phyloP scores from a whole-genome alignment of 2,329 filamentous ascomycete species.

The Apiospora hydei region DNA sequence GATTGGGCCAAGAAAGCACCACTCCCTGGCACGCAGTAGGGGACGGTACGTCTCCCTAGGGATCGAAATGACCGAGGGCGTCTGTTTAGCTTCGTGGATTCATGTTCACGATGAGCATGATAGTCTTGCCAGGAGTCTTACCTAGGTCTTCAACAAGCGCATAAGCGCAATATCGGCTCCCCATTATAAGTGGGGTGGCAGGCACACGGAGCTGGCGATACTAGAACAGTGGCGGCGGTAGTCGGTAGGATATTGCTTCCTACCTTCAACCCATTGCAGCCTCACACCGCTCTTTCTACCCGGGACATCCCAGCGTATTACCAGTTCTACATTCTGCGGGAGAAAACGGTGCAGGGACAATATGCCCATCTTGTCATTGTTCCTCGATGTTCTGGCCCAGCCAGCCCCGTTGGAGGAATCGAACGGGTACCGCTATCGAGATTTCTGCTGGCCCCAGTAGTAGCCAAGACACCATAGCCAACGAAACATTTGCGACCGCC shows the following conservation, averaged over 20 bases:
- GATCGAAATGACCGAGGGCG: background rate
- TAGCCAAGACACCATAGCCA: background rate
- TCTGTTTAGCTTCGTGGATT: background rate
- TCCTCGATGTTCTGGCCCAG: slow-evolving; percentile 12
- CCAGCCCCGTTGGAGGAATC: background rate
- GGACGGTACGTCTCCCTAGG: background rate
- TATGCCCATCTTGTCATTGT: background rate
- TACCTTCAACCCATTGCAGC: slow-evolving; percentile 8
- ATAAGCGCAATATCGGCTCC: background rate
- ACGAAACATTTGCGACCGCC: background rate
- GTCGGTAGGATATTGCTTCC: slow-evolving; percentile 15
- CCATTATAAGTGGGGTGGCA: slow-evolving; percentile 10
- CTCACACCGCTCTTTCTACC: slow-evolving; percentile 22
- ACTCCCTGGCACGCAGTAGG: background rate
- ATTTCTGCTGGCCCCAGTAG: background rate
- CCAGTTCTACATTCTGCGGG: slow-evolving; percentile 3
- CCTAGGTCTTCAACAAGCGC: slow-evolving; percentile 3
- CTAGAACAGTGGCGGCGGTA: slow-evolving; percentile 4
- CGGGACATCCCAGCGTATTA: slow-evolving; percentile 8
- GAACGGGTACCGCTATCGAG: background rate
- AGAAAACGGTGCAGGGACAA: background rate
- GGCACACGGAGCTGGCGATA: slow-evolving; percentile 11
- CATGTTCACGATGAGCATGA: background rate
- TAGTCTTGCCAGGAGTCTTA: background rate
- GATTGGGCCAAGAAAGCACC: background rate